Base-by-base conservation (phyloP, 306 rosid species). In the Albizia julibrissin region DNA sequence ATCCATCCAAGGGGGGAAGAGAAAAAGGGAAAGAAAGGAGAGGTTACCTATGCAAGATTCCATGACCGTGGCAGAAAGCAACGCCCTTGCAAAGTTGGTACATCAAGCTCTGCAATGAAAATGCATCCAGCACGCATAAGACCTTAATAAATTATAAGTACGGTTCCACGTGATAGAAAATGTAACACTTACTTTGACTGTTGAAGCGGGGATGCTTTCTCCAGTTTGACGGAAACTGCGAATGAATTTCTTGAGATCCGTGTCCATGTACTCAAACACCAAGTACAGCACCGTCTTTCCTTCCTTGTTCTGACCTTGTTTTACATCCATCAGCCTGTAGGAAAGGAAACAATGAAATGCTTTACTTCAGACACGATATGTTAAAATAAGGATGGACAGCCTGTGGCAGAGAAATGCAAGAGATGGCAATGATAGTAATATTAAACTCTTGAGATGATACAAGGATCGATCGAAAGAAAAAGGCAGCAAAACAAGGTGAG, bases 51-150 rank as follows among this genome's bases (percentile, higher is more conserved):
- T 95, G 99, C 74, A 93, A 85, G 85, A 95, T 92, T 47, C 98
- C 99, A 82, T 95, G 99, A 31, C 97, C 97, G 31, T 95, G 99
- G 84, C 98, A 95, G 86, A 95, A 92, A 73, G 99, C 98, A 79
- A 95, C 98, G 11, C 99, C 98, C 85, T 93, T 93, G 85, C 99
- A 95, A 8, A 95, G 96, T 82, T 95, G 98, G 85, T 81, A 93
- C 99, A 95, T 95, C 85, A 95, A 77, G 81, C 92, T 88, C 97
- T 95, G 84, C 62, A 80, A 10, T 33, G 61, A 19, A 58, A 56
- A 18, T 19, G 27, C 1, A 70, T 56, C 37, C 47, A 72, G 40
- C 69, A 64, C 40, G 9, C 40, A 2, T 15, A 64, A 64, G 37
- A 29, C 21, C 39, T 29, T 64, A 29, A 58, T 58, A 8, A 58